Conservation (phyloP, 768 basidiomycete genomes). For the Pisolithus sp. region DNA sequence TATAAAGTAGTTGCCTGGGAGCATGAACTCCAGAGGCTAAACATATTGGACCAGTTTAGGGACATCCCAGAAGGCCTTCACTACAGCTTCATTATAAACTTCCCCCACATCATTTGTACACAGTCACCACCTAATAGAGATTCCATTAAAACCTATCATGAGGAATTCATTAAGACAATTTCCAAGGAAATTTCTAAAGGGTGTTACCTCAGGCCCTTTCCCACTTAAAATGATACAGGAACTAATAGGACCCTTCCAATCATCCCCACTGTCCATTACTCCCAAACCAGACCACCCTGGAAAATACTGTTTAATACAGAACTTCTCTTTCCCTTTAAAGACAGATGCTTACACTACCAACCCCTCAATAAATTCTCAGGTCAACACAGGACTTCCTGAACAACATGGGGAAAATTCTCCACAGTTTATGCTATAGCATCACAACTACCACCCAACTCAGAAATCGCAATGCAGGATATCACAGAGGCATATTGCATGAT, state of each 20-base stretch:
- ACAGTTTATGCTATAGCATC: constrained; percentile 18
- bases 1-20: background rate
- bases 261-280: background rate
- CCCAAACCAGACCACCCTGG: background rate
- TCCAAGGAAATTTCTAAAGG: background rate
- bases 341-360: background rate
- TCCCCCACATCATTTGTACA: background rate
- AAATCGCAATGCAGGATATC: constrained; percentile 26
- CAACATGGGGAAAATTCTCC: constrained; percentile 40
- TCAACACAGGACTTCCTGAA: constrained; percentile 30
- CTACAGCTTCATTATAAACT: background rate
- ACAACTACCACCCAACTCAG: constrained; percentile 5
- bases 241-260: background rate
- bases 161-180: background rate
- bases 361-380: constrained; percentile 28
- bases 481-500: constrained; percentile 22
- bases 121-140: background rate
- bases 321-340: constrained; percentile 28
- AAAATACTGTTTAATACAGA: constrained; percentile 20
- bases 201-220: background rate
- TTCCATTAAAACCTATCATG: background rate
- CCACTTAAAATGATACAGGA: background rate
- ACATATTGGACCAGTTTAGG: background rate
- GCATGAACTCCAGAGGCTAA: background rate
- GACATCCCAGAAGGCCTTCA: background rate